Evolutionary conservation across 768 basidiomycete species (phyloP).

Genomic region (Termitomyces sp.): DNA sequence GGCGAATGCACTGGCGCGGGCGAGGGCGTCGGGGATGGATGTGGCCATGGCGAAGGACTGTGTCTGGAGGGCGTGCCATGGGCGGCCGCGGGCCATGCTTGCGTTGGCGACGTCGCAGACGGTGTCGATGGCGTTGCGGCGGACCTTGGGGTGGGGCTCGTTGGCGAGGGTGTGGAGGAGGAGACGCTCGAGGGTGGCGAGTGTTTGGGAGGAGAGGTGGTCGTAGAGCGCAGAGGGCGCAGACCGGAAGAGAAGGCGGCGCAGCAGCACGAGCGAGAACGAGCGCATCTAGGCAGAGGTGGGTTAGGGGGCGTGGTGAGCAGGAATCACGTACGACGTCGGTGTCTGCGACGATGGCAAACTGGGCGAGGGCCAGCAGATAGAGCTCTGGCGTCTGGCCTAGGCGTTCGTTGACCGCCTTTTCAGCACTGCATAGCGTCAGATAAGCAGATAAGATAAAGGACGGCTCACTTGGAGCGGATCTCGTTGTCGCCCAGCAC

Average conservation of each 20-base stretch:
- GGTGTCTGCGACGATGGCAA: conserved; percentile 71
- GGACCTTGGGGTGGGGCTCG: conserved; percentile 55
- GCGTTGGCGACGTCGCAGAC: conserved; percentile 74
- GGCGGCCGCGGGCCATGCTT: conserved; percentile 69
- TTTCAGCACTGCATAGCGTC: conserved; percentile 42
- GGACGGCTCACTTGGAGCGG: conserved; percentile 54
- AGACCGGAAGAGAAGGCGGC: conserved; percentile 72
- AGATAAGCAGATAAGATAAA: no score
- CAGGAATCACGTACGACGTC: conserved; percentile 58
- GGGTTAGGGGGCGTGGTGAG: conserved; percentile 1
- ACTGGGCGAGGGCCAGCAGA: conserved; percentile 74
- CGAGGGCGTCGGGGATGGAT: conserved; percentile 28
- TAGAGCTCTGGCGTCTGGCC: conserved; percentile 78
- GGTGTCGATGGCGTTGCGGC: conserved; percentile 72
- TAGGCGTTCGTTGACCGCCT: conserved; percentile 77
- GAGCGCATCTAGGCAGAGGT: conserved; percentile 68
- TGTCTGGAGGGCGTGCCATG: conserved; percentile 79
- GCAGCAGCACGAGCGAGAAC: conserved; percentile 77
- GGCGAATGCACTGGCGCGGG: conserved; percentile 59
- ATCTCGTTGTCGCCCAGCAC: conserved; percentile 84
- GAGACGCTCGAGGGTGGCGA: conserved; percentile 67
- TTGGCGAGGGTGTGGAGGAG: conserved; percentile 67
- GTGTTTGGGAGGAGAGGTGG: conserved; percentile 62
- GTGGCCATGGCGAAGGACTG: conserved; percentile 71
- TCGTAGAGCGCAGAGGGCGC: conserved; percentile 69